Percentiles rank a stretch among this genome's conserved stretches.
Evolutionary conservation across 108 stramenopile species (phyloP).

Genomic region (Mediolabrus comicus): DNA sequence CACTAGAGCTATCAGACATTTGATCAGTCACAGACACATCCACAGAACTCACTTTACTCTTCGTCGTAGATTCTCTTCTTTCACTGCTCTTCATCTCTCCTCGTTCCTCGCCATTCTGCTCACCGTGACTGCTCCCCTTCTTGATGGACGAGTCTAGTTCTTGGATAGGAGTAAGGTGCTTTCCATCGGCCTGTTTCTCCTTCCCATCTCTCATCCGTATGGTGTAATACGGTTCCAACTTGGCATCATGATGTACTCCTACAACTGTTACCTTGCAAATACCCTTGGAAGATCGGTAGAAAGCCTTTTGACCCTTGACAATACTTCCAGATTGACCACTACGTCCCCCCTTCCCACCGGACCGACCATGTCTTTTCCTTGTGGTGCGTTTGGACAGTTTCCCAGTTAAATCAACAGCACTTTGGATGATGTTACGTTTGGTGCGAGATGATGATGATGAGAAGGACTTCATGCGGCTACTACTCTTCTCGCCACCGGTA

Average conservation of each 20-base stretch:
- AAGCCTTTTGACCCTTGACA: conserved; percentile 32
- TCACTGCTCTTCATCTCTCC: background rate
- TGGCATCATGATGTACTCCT: conserved; percentile 50
- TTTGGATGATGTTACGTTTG: background rate
- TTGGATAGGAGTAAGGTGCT: conserved; percentile 25
- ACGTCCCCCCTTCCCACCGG: background rate
- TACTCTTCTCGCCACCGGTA: background rate
- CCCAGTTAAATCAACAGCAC: background rate
- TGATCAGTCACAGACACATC: background rate
- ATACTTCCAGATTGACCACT: background rate
- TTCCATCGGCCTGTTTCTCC: conserved; percentile 55
- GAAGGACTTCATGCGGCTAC: background rate
- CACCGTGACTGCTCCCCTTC: background rate
- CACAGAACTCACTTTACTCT: background rate
- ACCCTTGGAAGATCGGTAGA: conserved; percentile 31
- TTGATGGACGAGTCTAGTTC: conserved; percentile 1
- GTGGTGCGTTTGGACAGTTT: background rate
- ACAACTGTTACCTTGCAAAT: conserved; percentile 40
- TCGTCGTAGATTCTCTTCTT: background rate
- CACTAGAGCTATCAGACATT: background rate
- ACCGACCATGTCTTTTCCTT: background rate
- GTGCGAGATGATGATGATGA: too few species aligned
- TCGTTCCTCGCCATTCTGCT: background rate
- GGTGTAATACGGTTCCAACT: conserved; percentile 54
- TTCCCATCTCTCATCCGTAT: conserved; percentile 45